These are phyloP conservation scores for Pilatotrama ljubarskyi DNA, from an alignment of 768 basidiomycete species.

Conservation along the genomic window DNA sequence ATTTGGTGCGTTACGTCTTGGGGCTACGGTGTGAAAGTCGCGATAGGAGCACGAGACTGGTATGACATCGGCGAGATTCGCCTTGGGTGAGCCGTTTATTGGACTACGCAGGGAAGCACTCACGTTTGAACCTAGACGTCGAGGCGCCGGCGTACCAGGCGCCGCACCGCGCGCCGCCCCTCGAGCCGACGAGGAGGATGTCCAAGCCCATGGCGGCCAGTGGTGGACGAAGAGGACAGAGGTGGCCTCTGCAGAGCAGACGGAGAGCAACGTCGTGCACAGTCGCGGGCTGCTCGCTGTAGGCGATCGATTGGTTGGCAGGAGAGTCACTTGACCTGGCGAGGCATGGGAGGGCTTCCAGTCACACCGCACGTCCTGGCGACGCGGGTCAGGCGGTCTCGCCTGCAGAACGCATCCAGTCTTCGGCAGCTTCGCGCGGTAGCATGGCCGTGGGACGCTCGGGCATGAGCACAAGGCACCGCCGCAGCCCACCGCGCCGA, in stretches of 20 bases:
- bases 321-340: conserved; percentile 17
- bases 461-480: background rate
- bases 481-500: background rate
- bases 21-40: conserved; percentile 13
- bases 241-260: background rate
- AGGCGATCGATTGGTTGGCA: conserved; percentile 21
- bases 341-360: conserved; percentile 4
- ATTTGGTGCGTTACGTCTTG: conserved; percentile 8
- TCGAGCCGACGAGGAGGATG: conserved; percentile 18
- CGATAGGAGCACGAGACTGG: conserved; percentile 20
- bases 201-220: conserved; percentile 16
- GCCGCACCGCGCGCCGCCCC: conserved; percentile 10
- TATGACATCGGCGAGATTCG: background rate
- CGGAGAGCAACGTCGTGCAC: conserved; percentile 1
- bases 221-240: conserved; percentile 7
- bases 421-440: conserved; percentile 8
- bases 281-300: conserved; percentile 10
- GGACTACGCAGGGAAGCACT: background rate
- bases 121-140: conserved; percentile 7
- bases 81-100: background rate
- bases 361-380: background rate
- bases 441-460: background rate
- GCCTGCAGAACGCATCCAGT: conserved; percentile 3
- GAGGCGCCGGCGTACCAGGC: conserved; percentile 5
- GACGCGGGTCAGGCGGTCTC: conserved; percentile 15